These are phyloP conservation scores for Biscogniauxia sp. DNA, from an alignment of 2,329 filamentous ascomycete genomes.

Conservation along the genomic window DNA sequence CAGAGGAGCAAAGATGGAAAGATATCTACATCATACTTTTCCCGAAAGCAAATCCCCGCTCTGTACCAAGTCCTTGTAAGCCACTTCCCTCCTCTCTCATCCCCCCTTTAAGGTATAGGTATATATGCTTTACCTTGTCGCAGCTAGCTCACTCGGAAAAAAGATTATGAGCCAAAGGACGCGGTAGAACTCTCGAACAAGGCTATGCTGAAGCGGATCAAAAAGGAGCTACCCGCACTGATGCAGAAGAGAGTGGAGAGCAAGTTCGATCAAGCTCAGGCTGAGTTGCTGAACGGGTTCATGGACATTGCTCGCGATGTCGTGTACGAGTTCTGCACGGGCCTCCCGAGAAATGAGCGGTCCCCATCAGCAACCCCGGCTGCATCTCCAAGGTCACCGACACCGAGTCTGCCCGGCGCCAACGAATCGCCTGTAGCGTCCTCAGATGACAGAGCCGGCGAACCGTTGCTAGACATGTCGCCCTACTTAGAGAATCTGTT, in stretches of 20 bases:
- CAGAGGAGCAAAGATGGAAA: constrained; percentile 30
- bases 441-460: constrained; percentile 4
- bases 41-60: constrained; percentile 25
- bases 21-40: constrained; percentile 33
- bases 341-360: constrained; percentile 19
- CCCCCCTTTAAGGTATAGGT: no score
- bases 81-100: not conserved
- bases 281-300: constrained; percentile 23
- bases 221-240: constrained; percentile 26
- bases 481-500: constrained; percentile 15
- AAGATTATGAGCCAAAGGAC: constrained; percentile 25
- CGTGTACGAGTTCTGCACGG: constrained; percentile 26
- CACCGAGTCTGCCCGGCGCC: constrained; percentile 7
- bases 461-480: constrained; percentile 17
- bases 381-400: constrained; percentile 19
- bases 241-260: constrained; percentile 28
- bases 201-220: constrained; percentile 25
- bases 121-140: not conserved
- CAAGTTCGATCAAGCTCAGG: constrained; percentile 26
- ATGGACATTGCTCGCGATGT: constrained; percentile 27
- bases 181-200: constrained; percentile 18
- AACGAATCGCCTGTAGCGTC: constrained; percentile 3
- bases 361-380: constrained; percentile 22
- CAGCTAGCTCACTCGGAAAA: constrained; percentile 11
- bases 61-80: constrained; percentile 32